phyloP scores from a whole-genome alignment of 2,329 filamentous ascomycete species.

The Gnomoniopsis smithogilvyi region DNA sequence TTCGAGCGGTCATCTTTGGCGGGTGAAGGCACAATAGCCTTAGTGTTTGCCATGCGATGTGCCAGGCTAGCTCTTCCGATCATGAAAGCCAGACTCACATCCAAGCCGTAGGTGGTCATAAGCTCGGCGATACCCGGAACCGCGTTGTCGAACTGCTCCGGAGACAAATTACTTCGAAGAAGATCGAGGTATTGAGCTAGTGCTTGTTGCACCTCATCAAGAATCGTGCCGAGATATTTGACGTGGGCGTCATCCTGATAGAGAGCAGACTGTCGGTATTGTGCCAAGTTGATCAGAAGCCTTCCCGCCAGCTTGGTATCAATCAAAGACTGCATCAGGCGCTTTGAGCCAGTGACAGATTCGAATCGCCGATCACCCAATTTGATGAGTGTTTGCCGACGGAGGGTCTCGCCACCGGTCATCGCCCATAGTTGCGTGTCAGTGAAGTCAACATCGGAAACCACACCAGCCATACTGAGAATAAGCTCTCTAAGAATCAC shows the following conservation, averaged over 20 bases:
- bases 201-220: conserved; percentile 86
- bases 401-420: conserved; percentile 78
- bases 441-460: conserved; percentile 81
- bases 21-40: conserved; percentile 3
- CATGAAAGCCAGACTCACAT: conserved; percentile 78
- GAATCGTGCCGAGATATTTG: conserved; percentile 82
- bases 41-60: conserved; percentile 48
- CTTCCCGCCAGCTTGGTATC: conserved; percentile 76
- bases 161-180: conserved; percentile 73
- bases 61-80: conserved; percentile 74
- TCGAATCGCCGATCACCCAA: conserved; percentile 80
- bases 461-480: conserved; percentile 88
- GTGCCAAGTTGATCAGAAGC: conserved; percentile 84
- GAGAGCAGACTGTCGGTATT: conserved; percentile 84
- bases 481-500: conserved; percentile 90
- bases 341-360: conserved; percentile 69
- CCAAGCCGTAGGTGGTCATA: conserved; percentile 75
- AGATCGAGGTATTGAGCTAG: conserved; percentile 88
- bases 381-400: conserved; percentile 75
- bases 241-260: conserved; percentile 76
- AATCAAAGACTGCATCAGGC: conserved; percentile 75
- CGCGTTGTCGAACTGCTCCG: conserved; percentile 72
- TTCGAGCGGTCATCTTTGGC: conserved; percentile 30
- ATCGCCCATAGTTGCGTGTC: conserved; percentile 85
- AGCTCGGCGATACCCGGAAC: conserved; percentile 74